Conservation (phyloP, 202 grass and related monocot species). For the Schoenoplectus tabernaemontani region DNA sequence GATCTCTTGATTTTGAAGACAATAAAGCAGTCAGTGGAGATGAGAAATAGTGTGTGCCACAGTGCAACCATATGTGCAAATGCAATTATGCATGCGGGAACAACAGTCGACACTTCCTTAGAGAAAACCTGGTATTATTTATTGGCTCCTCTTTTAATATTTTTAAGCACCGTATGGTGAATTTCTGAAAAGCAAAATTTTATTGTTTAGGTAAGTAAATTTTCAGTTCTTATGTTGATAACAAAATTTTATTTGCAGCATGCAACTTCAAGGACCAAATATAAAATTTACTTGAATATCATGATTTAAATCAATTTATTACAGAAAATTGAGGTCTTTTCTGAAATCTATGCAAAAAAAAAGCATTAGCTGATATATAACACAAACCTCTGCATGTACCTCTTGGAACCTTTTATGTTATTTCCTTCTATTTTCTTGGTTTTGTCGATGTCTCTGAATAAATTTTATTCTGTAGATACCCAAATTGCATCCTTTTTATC, state of each 20-base stretch:
- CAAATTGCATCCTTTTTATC: too few species aligned
- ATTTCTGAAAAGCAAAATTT: background rate
- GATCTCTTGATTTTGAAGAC: constrained; percentile 99
- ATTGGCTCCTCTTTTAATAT: background rate
- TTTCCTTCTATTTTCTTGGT: too few species aligned
- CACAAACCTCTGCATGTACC: too few species aligned
- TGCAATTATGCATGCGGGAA: constrained; percentile 98
- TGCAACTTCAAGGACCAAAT: background rate
- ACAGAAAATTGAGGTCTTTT: background rate
- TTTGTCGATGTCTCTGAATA: background rate
- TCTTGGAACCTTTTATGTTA: too few species aligned
- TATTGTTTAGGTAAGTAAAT: background rate
- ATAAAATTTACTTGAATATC: background rate
- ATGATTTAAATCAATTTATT: background rate
- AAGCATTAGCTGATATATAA: too few species aligned
- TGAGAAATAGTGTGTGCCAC: constrained; percentile 99
- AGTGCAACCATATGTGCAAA: constrained; percentile 97
- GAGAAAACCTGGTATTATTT: constrained; percentile 81
- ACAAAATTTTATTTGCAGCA: background rate
- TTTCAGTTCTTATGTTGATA: background rate
- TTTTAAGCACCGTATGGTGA: background rate
- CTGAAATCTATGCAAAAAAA: background rate
- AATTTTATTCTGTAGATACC: too few species aligned
- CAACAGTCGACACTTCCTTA: constrained; percentile 99
- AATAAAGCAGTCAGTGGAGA: constrained; percentile 98